These are phyloP conservation scores for Botrytis pseudocinerea DNA, from an alignment of 2,329 filamentous ascomycete genomes.

Conservation along the genomic window DNA sequence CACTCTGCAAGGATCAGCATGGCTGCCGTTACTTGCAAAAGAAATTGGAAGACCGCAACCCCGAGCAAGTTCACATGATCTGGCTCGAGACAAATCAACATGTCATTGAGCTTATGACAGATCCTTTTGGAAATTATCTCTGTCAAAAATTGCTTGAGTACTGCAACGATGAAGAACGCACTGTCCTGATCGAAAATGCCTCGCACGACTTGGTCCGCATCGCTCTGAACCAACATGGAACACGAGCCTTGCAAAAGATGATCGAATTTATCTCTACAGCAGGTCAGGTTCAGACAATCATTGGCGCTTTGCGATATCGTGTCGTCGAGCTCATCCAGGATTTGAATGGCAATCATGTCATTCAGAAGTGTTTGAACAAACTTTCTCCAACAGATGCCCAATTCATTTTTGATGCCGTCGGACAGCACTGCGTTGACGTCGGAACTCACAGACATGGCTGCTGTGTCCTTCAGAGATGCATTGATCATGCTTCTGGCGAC, in stretches of 20 bases:
- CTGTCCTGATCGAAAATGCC: constrained; percentile 86
- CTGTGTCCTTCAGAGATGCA: constrained; percentile 96
- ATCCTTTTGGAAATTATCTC: constrained; percentile 98
- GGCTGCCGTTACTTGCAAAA: constrained; percentile 96
- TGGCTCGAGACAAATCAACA: constrained; percentile 92
- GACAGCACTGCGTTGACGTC: constrained; percentile 80
- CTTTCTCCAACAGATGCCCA: constrained; percentile 80
- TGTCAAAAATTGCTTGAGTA: constrained; percentile 98
- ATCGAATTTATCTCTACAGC: constrained; percentile 91
- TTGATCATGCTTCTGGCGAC: constrained; percentile 88
- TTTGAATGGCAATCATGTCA: constrained; percentile 97
- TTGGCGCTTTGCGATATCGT: constrained; percentile 75
- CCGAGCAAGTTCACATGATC: constrained; percentile 85
- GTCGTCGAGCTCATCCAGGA: constrained; percentile 97
- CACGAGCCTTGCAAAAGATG: constrained; percentile 97
- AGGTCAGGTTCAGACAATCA: constrained; percentile 84
- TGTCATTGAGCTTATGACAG: constrained; percentile 96
- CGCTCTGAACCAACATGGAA: constrained; percentile 95
- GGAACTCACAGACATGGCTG: constrained; percentile 97
- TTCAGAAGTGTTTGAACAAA: constrained; percentile 98
- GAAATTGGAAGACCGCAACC: constrained; percentile 87
- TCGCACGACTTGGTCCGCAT: constrained; percentile 86
- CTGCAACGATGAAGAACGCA: constrained; percentile 93
- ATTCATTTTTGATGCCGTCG: constrained; percentile 97
- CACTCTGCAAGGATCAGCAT: constrained; percentile 95